Evolutionary conservation across 2,329 filamentous ascomycete species (phyloP).

Genomic region (Keithomyces neogunnii): DNA sequence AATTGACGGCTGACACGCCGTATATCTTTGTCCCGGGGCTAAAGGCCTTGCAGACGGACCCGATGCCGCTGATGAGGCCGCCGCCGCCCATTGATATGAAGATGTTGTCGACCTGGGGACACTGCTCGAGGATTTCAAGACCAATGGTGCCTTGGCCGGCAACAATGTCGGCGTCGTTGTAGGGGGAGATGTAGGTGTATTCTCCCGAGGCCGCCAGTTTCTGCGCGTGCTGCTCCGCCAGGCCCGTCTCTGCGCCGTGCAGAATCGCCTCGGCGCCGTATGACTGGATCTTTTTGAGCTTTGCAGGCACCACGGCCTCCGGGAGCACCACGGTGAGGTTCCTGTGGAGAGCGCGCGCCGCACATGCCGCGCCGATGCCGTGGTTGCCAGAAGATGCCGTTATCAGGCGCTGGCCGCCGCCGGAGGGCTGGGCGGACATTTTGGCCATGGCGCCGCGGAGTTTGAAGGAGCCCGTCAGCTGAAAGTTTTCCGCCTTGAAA

Average conservation of each 20-base stretch:
- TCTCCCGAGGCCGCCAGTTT: slow-evolving; percentile 12
- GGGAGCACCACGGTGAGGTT: slow-evolving; percentile 13
- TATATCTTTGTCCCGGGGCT: slow-evolving; percentile 11
- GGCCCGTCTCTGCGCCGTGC: slow-evolving; percentile 13
- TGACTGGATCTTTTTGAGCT: slow-evolving; percentile 13
- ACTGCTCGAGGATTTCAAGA: slow-evolving; percentile 16
- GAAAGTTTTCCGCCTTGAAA: slow-evolving; percentile 19
- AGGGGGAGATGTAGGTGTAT: slow-evolving; percentile 16
- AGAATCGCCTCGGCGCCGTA: slow-evolving; percentile 14
- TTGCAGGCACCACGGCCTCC: slow-evolving; percentile 11
- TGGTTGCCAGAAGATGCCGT: slow-evolving; percentile 16
- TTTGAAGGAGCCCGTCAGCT: slow-evolving; percentile 18
- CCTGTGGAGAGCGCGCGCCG: slow-evolving; percentile 7
- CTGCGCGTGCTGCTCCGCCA: slow-evolving; percentile 15
- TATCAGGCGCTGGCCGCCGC: slow-evolving; percentile 6
- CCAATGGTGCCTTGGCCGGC: slow-evolving; percentile 13
- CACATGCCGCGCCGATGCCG: slow-evolving; percentile 13
- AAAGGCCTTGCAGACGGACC: slow-evolving; percentile 16
- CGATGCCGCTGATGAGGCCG: slow-evolving; percentile 15
- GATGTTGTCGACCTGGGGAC: slow-evolving; percentile 11
- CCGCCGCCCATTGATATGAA: slow-evolving; percentile 17
- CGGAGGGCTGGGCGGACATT: slow-evolving; percentile 9
- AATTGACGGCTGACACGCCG: slow-evolving; percentile 13
- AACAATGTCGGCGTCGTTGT: slow-evolving; percentile 14
- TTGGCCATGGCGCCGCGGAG: slow-evolving; percentile 17